These are phyloP conservation scores for Aristolochia fimbriata DNA, from an alignment of 164 flowering plant genomes.

Conservation along the genomic window DNA sequence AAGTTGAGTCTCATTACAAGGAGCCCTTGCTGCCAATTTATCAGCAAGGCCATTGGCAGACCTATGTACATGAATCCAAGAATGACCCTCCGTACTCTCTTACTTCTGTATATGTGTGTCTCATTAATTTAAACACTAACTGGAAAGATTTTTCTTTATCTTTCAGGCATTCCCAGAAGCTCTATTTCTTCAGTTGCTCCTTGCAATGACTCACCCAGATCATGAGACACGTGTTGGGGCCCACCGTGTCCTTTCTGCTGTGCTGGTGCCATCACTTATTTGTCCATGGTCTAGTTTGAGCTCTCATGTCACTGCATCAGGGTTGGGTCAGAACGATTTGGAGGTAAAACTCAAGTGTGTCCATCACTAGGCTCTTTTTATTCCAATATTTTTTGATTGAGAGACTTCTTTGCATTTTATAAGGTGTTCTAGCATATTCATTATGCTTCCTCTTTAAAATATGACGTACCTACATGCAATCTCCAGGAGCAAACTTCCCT, in stretches of 20 bases:
- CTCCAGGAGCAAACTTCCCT: constrained; percentile 45
- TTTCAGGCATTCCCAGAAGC: constrained; percentile 89
- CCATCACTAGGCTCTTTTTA: too few relatives aligned
- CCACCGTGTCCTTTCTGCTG: constrained; percentile 52
- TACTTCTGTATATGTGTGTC: too few relatives aligned
- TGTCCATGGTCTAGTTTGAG: constrained; percentile 21
- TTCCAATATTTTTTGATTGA: too few relatives aligned
- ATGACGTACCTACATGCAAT: constrained; percentile 3
- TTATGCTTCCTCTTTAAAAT: background rate
- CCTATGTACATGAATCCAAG: too few relatives aligned
- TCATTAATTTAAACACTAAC: too few relatives aligned
- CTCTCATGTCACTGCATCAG: background rate
- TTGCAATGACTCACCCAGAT: constrained; percentile 81
- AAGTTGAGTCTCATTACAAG: too few relatives aligned
- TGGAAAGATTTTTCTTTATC: background rate
- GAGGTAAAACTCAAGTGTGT: background rate
- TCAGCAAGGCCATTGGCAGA: too few relatives aligned
- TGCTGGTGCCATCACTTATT: constrained; percentile 57
- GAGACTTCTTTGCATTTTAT: too few relatives aligned
- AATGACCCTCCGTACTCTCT: too few relatives aligned
- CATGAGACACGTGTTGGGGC: constrained; percentile 72
- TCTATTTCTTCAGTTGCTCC: constrained; percentile 71
- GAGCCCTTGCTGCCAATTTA: too few relatives aligned
- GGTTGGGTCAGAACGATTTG: background rate
- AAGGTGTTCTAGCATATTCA: too few relatives aligned